phyloP scores from a whole-genome alignment of 495 filamentous ascomycete genomes.

The Venustampulla echinocandica region DNA sequence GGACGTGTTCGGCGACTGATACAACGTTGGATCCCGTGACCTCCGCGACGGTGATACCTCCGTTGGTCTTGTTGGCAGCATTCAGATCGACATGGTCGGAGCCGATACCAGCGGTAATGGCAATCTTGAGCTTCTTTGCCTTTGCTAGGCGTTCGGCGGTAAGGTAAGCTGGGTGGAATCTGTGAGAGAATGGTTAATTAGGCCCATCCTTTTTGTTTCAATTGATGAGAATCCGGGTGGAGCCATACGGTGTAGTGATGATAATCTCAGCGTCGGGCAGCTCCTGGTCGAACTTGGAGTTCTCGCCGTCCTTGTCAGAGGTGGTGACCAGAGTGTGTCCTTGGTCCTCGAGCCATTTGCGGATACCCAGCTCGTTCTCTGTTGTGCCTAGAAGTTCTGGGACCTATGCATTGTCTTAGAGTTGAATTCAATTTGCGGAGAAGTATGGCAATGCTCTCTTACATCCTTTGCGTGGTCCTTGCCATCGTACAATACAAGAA shows the following conservation, averaged over 20 bases:
- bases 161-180: constrained; percentile 98
- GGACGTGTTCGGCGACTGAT: constrained; percentile 86
- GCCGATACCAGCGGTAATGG: constrained; percentile 93
- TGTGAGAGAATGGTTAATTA: constrained; percentile 34
- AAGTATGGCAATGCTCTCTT: constrained; percentile 2
- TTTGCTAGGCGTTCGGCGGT: constrained; percentile 92
- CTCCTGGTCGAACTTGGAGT: constrained; percentile 90
- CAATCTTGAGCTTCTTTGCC: constrained; percentile 97
- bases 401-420: constrained; percentile 26
- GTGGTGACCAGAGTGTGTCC: constrained; percentile 96
- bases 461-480: constrained; percentile 23
- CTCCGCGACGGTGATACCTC: constrained; percentile 92
- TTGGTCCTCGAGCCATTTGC: constrained; percentile 92
- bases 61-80: constrained; percentile 96
- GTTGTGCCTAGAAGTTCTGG: constrained; percentile 74
- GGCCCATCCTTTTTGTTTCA: background rate
- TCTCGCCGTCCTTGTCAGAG: constrained; percentile 90
- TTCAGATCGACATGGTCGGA: constrained; percentile 97
- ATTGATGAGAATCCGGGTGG: background rate
- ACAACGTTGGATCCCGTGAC: constrained; percentile 87
- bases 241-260: constrained; percentile 97
- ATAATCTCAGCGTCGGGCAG: constrained; percentile 95
- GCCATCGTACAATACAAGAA: constrained; percentile 48
- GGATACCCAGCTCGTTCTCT: constrained; percentile 93
- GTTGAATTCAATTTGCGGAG: constrained; percentile 5